Evolutionary conservation across 768 basidiomycete species (phyloP).

Genomic region (Boletellus sp.): DNA sequence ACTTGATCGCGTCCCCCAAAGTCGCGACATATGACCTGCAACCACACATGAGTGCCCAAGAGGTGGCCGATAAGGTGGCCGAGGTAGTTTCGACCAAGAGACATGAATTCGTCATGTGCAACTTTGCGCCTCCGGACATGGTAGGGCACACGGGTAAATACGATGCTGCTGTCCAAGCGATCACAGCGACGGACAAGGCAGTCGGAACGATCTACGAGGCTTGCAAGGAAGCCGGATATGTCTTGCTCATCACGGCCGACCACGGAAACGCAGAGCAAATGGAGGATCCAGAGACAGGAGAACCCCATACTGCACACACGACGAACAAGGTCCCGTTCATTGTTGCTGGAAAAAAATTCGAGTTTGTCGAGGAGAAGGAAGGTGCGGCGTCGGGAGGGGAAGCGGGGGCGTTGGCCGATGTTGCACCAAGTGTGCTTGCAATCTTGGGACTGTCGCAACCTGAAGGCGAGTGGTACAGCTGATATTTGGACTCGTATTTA

Average conservation of each 20-base stretch:
- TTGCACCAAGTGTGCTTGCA: slow-evolving; percentile 84
- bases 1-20: slow-evolving; percentile 89
- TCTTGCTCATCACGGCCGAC: slow-evolving; percentile 86
- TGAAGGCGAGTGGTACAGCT: slow-evolving; percentile 44
- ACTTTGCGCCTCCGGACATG: slow-evolving; percentile 97
- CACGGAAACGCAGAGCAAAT: slow-evolving; percentile 97
- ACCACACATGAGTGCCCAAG: slow-evolving; percentile 86
- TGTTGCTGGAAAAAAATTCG: slow-evolving; percentile 63
- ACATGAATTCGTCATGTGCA: slow-evolving; percentile 94
- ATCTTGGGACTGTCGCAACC: slow-evolving; percentile 72
- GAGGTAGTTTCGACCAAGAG: slow-evolving; percentile 66
- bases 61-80: slow-evolving; percentile 90
- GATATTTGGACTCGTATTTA: not conserved
- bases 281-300: slow-evolving; percentile 77
- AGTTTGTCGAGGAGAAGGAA: slow-evolving; percentile 49
- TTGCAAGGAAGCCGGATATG: slow-evolving; percentile 80
- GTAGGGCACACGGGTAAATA: slow-evolving; percentile 92
- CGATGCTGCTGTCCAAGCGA: slow-evolving; percentile 87
- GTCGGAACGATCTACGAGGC: slow-evolving; percentile 86
- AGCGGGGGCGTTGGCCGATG: slow-evolving; percentile 79
- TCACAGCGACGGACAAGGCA: slow-evolving; percentile 83
- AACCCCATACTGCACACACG: slow-evolving; percentile 89
- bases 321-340: slow-evolving; percentile 89
- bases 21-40: slow-evolving; percentile 92
- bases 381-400: slow-evolving; percentile 50